Percentiles rank a stretch among this genome's conserved stretches.
Evolutionary conservation across 768 basidiomycete genomes (phyloP).

Genomic region (Leucocoprinus birnbaumii): DNA sequence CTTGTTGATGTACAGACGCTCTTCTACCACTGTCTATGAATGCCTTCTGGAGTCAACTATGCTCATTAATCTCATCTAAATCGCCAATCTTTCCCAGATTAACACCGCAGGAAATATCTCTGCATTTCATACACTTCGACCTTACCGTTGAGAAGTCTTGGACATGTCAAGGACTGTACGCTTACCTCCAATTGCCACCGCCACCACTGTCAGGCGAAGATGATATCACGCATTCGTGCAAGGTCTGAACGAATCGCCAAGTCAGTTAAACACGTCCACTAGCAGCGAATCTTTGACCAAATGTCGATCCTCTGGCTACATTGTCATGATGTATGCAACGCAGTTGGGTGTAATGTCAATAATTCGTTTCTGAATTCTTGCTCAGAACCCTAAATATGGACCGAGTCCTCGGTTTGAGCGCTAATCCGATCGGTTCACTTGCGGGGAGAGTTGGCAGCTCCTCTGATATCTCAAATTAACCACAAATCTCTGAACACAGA

Average conservation of each 20-base stretch:
- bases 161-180: neutral
- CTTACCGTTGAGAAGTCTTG: neutral
- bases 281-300: neutral
- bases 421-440: slow-evolving; percentile 8
- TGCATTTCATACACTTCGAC: neutral
- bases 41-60: neutral
- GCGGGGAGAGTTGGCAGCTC: slow-evolving; percentile 3
- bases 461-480: slow-evolving; percentile 6
- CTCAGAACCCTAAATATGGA: neutral
- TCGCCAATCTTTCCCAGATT: neutral
- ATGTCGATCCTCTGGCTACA: slow-evolving; percentile 9
- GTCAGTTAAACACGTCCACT: neutral
- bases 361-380: neutral
- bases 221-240: neutral
- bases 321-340: slow-evolving; percentile 4
- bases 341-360: slow-evolving; percentile 4
- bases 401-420: slow-evolving; percentile 5
- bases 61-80: neutral
- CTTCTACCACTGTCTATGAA: neutral
- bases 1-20: neutral
- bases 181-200: neutral
- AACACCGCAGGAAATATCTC: neutral
- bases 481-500: neutral
- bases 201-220: slow-evolving; percentile 3
- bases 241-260: neutral